Conservation (phyloP, 2,329 filamentous ascomycete species). For the Apiospora hydei region DNA sequence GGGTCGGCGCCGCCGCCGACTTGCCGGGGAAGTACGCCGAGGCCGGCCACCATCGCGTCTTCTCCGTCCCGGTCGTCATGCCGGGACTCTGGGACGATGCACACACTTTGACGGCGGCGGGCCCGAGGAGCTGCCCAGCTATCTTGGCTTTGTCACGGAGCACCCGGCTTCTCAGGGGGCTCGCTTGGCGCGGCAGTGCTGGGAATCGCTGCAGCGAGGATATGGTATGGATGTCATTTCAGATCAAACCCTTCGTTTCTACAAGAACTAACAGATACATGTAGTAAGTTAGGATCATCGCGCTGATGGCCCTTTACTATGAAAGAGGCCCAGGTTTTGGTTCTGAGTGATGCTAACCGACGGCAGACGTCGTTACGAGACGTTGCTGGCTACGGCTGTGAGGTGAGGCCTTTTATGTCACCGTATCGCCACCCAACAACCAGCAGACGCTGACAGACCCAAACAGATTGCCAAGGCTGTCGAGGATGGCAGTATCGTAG, state of each 20-base stretch:
- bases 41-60: conserved; percentile 35
- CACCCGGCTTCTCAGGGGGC: conserved; percentile 45
- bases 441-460: neutral
- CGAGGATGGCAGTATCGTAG: conserved; percentile 42
- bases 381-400: conserved; percentile 44
- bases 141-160: conserved; percentile 34
- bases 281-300: neutral
- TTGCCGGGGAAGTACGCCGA: conserved; percentile 42
- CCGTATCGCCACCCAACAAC: neutral
- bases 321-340: neutral
- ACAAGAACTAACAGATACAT: neutral
- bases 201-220: conserved; percentile 47
- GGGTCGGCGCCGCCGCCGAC: conserved; percentile 43
- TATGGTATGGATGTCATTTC: conserved; percentile 30
- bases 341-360: neutral
- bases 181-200: conserved; percentile 43
- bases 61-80: conserved; percentile 42
- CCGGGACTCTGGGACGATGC: conserved; percentile 47
- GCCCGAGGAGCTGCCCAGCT: conserved; percentile 28
- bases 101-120: conserved; percentile 43
- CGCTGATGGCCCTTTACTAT: neutral
- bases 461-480: conserved; percentile 34
- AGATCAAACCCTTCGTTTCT: neutral
- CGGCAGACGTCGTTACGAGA: conserved; percentile 42
- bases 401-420: conserved; percentile 31